Conservation (phyloP, 345 rosid species). For the Boechera divaricarpa region DNA sequence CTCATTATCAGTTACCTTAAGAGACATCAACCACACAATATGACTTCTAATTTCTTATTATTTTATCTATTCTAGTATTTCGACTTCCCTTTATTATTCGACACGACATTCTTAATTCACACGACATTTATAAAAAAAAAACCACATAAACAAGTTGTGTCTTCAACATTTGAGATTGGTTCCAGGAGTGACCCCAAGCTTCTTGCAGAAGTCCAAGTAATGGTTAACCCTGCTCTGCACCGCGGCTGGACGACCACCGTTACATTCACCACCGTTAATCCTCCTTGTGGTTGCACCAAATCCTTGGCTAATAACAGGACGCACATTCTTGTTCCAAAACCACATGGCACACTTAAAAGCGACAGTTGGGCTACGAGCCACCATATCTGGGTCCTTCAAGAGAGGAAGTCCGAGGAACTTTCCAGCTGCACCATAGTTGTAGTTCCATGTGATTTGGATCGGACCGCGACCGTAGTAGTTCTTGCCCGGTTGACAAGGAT, state of each 20-base stretch:
- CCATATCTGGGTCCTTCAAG: conserved; percentile 54
- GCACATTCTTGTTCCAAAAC: conserved; percentile 64
- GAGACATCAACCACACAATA: conserved; percentile 6
- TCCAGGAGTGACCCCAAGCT: conserved; percentile 49
- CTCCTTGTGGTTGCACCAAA: conserved; percentile 55
- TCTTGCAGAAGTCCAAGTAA: conserved; percentile 52
- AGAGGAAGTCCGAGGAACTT: conserved; percentile 48
- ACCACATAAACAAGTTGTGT: neutral
- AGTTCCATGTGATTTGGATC: conserved; percentile 59
- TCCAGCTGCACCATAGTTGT: conserved; percentile 64
- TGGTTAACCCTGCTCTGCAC: conserved; percentile 49
- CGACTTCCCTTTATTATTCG: conserved; percentile 9
- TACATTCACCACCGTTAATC: conserved; percentile 63
- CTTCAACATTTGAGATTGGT: conserved; percentile 49
- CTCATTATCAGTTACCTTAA: conserved; percentile 22
- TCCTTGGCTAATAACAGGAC: conserved; percentile 51
- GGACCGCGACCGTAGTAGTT: conserved; percentile 66
- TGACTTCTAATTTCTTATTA: neutral
- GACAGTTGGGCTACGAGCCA: conserved; percentile 47
- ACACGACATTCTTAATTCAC: conserved; percentile 8
- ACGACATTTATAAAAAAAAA: neutral
- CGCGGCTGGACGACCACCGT: conserved; percentile 40
- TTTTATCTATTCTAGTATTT: neutral
- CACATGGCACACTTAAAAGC: conserved; percentile 62
- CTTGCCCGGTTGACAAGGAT: conserved; percentile 48